A percentile compares a stretch with the other conserved stretches of the same genome.
Evolutionary conservation across 768 basidiomycete species (phyloP).

Genomic region (Russula foetens): DNA sequence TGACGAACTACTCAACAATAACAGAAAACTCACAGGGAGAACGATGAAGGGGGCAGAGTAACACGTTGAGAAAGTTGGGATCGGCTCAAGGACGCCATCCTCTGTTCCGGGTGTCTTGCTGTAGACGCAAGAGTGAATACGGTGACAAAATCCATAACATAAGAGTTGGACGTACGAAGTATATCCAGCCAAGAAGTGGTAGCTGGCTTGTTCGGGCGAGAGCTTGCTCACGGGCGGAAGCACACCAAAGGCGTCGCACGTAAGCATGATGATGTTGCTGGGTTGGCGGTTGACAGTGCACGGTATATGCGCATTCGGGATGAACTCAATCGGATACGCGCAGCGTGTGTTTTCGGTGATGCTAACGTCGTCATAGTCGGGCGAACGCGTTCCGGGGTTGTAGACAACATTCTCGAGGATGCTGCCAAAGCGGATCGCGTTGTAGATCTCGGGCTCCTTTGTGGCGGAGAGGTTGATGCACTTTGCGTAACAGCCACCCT

Average conservation of each 20-base stretch:
- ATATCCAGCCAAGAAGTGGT: slow-evolving; percentile 96
- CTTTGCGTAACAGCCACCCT: slow-evolving; percentile 99
- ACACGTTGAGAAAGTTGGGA: slow-evolving; percentile 98
- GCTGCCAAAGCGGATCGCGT: slow-evolving; percentile 89
- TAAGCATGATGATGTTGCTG: slow-evolving; percentile 92
- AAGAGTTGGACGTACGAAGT: slow-evolving; percentile 54
- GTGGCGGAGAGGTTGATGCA: slow-evolving; percentile 92
- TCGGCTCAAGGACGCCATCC: slow-evolving; percentile 95
- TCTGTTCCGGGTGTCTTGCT: slow-evolving; percentile 99
- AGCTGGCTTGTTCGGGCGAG: slow-evolving; percentile 90
- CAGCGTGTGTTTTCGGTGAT: slow-evolving; percentile 99
- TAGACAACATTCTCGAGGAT: slow-evolving; percentile 99
- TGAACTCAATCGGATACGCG: slow-evolving; percentile 97
- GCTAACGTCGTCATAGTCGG: slow-evolving; percentile 93
- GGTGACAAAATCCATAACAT: background rate
- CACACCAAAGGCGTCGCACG: slow-evolving; percentile 97
- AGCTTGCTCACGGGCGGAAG: slow-evolving; percentile 93
- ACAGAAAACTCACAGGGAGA: slow-evolving; percentile 56
- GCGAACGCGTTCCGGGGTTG: slow-evolving; percentile 67
- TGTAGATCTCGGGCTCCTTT: slow-evolving; percentile 97
- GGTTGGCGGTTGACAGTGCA: slow-evolving; percentile 84
- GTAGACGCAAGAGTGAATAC: background rate
- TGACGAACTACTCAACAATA: background rate
- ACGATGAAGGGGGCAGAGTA: slow-evolving; percentile 99
- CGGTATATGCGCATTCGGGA: slow-evolving; percentile 91